Evolutionary conservation across 192 early-diverging fungal genomes (phyloP).

Genomic region (Gryganskiella cystojenkinii): DNA sequence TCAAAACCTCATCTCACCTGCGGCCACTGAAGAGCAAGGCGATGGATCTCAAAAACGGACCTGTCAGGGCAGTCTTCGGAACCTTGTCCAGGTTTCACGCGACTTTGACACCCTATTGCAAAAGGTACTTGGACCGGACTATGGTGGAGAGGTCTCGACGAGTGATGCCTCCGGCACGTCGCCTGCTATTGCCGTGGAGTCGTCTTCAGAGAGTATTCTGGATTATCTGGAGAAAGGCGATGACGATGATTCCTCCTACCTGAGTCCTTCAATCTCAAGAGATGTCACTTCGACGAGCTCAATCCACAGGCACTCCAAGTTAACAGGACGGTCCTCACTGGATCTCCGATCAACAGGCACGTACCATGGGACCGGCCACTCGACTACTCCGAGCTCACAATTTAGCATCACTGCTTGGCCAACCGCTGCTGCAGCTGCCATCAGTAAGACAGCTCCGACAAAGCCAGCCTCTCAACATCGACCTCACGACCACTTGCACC

Average conservation of each 20-base stretch:
- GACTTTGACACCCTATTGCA: slow-evolving; percentile 10
- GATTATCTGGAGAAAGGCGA: slow-evolving; percentile 7
- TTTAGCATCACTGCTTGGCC: slow-evolving; percentile 6
- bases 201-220: background rate
- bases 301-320: slow-evolving; percentile 1
- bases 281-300: slow-evolving; percentile 15
- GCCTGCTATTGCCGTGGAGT: background rate
- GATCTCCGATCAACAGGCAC: background rate
- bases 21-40: background rate
- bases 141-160: background rate
- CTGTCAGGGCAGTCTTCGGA: slow-evolving; percentile 7
- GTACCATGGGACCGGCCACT: slow-evolving; percentile 4
- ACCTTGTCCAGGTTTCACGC: slow-evolving; percentile 1
- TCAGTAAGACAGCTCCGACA: background rate
- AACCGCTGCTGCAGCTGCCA: background rate
- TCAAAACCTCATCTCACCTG: background rate
- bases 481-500: background rate
- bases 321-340: background rate
- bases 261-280: slow-evolving; percentile 1
- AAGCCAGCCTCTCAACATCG: background rate
- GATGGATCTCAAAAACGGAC: no score
- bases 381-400: background rate
- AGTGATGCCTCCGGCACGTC: background rate
- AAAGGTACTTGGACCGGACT: background rate
- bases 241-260: slow-evolving; percentile 1